Evolutionary conservation across 768 basidiomycete species (phyloP), one percentile per base, ranked within the genome.

Genomic region (Kwoniella mangroviensis): DNA sequence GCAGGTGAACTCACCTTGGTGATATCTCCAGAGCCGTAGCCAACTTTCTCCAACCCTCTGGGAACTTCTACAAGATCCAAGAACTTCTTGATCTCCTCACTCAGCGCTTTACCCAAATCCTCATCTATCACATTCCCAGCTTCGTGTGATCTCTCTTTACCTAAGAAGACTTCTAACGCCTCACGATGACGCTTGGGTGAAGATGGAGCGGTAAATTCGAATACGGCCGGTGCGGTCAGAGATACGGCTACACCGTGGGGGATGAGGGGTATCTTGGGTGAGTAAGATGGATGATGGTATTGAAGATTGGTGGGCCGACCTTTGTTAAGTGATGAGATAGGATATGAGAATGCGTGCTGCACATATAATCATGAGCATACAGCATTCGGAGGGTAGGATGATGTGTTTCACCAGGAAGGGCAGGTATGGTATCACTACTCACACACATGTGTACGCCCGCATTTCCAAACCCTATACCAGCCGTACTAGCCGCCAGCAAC

Each of bases 171-270:
- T 2, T 91, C 89, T 17, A 95, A 87, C 1, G 90, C 92, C 82
- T 93, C 89, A 55, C 95, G 90, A 84, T 98, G 95, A 53, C 94
- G 90, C 70, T 90, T 89, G 2, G 94, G 93, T 0, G 93, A 90
- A 4, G 95, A 95, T 7, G 96, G 94, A 0, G 96, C 91, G 9
- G 96, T 98, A 84, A 95, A 98, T 78, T 91, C 89, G 87, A 98
- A 98, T 54, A 98, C 96, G 88, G 73, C 64, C 6, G 60, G 68
- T 34, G 75, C 66, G 3, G 61, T 74, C 56, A 70, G 45, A 28
- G 69, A 63, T 49, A 78, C 75, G 66, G 96, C 91, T 78, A 96
- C 86, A 58, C 94, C 94, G 78, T 97, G 94, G 13, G 95, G 95
- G 68, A 98, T 94, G 72, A 98, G 93, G 7, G 95, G 94, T 60